Percentiles rank a stretch among this genome's conserved stretches.
Evolutionary conservation across 331 rosid species (phyloP).

Genomic region (Pyrus hybrid): DNA sequence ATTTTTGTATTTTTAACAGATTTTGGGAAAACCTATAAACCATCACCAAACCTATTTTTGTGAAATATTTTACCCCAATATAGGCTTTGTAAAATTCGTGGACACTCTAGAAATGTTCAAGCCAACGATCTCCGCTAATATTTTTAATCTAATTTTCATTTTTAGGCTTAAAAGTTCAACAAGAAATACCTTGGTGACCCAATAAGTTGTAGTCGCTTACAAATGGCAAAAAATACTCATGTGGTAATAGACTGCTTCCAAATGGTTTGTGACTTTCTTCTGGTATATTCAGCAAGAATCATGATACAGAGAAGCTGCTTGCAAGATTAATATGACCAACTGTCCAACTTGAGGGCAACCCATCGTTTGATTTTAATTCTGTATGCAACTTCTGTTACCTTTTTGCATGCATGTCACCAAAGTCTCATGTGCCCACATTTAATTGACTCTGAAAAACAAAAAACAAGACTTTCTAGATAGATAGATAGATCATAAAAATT

Average conservation of each 20-base stretch:
- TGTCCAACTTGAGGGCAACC: neutral
- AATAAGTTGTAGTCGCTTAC: no score
- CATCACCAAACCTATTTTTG: neutral
- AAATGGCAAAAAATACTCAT: no score
- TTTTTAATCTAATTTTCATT: no score
- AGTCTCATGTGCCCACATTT: constrained; percentile 23
- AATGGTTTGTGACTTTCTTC: neutral
- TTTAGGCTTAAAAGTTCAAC: no score
- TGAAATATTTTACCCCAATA: neutral
- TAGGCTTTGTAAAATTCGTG: neutral
- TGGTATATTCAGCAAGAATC: neutral
- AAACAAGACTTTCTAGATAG: neutral
- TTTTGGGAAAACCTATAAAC: no score
- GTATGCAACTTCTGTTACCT: constrained; percentile 9
- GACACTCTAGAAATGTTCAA: no score
- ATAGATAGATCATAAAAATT: neutral
- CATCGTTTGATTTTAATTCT: constrained; percentile 2
- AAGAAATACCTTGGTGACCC: no score
- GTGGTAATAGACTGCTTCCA: no score
- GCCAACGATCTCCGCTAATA: neutral
- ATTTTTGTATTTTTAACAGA: no score
- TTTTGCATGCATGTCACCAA: constrained; percentile 22
- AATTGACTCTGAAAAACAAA: neutral
- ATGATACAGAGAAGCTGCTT: neutral
- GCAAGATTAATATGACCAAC: neutral